Evolutionary conservation across 192 early-diverging fungal genomes (phyloP).

Genomic region (Backusella tarrabulga): DNA sequence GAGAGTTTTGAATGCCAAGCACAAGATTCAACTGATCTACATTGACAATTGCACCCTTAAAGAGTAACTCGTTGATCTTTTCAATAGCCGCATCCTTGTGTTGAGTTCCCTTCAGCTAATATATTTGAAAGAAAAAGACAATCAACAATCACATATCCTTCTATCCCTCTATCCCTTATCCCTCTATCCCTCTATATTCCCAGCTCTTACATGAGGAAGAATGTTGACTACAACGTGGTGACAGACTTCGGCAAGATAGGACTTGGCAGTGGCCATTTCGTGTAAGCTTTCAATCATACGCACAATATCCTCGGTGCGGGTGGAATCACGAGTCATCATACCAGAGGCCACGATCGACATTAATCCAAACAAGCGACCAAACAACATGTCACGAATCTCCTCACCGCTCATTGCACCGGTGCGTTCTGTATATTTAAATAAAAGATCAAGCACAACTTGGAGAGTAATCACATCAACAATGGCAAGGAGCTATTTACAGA

Average conservation of each 20-base stretch:
- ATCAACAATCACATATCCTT: background rate
- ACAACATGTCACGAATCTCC: constrained; percentile 88
- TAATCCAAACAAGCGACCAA: constrained; percentile 90
- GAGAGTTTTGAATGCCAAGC: constrained; percentile 41
- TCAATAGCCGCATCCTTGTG: constrained; percentile 36
- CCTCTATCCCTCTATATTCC: background rate
- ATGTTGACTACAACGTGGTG: constrained; percentile 69
- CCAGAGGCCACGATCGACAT: constrained; percentile 82
- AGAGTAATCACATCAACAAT: constrained; percentile 43
- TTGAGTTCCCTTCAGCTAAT: constrained; percentile 8
- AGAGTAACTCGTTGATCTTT: constrained; percentile 41
- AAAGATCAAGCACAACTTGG: constrained; percentile 65
- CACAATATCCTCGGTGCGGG: constrained; percentile 69
- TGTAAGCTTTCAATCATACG: constrained; percentile 68
- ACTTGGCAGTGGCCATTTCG: constrained; percentile 68
- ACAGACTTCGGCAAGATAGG: constrained; percentile 78
- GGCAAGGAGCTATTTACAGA: constrained; percentile 31
- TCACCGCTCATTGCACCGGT: constrained; percentile 71
- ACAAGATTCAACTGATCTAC: constrained; percentile 56
- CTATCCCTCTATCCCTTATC: background rate
- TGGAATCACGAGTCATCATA: constrained; percentile 59
- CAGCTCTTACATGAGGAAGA: constrained; percentile 44
- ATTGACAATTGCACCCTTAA: constrained; percentile 42
- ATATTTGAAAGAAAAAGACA: background rate
- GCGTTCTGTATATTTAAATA: constrained; percentile 65